Evolutionary conservation across 2,329 filamentous ascomycete species (phyloP).

Genomic region (Pyricularia sp.): DNA sequence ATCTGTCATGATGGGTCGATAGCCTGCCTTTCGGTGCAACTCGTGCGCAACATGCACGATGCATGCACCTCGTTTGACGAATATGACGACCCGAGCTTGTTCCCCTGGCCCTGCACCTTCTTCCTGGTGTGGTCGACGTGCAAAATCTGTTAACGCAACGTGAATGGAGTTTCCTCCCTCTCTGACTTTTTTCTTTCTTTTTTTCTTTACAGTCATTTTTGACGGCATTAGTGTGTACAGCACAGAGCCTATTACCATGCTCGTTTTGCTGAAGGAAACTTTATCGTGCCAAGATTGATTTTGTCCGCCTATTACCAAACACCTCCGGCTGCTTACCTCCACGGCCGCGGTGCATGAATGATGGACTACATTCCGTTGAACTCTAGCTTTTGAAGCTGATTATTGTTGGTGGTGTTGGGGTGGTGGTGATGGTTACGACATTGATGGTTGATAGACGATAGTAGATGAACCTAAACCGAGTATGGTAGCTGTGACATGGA

Average conservation of each 20-base stretch:
- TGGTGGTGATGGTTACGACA: too few relatives aligned
- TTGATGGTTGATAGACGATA: not conserved
- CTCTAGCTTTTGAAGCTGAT: not conserved
- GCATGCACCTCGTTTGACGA: not conserved
- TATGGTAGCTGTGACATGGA: not conserved
- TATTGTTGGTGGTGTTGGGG: not conserved
- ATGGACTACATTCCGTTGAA: constrained; percentile 30
- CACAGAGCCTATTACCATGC: constrained; percentile 39
- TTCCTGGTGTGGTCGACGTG: not conserved
- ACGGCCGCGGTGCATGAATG: constrained; percentile 47
- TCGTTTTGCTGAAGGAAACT: constrained; percentile 46
- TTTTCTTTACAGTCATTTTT: not conserved
- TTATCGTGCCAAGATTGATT: constrained; percentile 43
- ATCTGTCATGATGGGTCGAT: not conserved
- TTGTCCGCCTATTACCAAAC: constrained; percentile 49
- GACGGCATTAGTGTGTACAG: constrained; percentile 53
- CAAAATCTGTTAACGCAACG: not conserved
- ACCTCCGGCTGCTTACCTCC: constrained; percentile 29
- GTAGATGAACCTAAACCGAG: not conserved
- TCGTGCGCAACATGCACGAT: not conserved
- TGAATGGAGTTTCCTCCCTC: not conserved
- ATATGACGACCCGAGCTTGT: not conserved
- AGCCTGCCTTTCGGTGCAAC: not conserved
- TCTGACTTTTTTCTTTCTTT: too few relatives aligned
- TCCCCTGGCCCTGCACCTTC: not conserved